Conservation (phyloP, 2,329 filamentous ascomycete genomes). For the Aspergillus costaricaensis region DNA sequence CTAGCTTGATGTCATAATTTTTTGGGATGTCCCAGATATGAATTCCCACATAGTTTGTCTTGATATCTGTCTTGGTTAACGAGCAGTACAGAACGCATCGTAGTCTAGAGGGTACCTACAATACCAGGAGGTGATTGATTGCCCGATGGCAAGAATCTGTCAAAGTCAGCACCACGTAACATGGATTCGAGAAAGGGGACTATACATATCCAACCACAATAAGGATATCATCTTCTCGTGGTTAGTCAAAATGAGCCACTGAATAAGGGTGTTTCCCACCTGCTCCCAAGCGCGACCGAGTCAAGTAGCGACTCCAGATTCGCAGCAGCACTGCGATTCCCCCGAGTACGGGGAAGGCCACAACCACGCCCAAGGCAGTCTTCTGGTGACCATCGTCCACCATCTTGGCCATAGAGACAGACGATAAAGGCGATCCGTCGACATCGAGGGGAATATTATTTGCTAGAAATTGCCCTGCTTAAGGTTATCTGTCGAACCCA, state of each 20-base stretch:
- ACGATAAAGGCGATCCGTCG: neutral
- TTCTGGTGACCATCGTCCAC: conserved; percentile 28
- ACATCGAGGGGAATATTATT: neutral
- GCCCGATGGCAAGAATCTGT: conserved; percentile 24
- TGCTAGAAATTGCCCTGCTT: neutral
- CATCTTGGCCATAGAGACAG: neutral
- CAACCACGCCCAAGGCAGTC: conserved; percentile 25
- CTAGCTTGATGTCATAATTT: conserved; percentile 17
- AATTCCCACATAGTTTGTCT: conserved; percentile 30
- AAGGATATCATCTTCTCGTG: conserved; percentile 24
- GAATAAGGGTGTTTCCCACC: conserved; percentile 16
- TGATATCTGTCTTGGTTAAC: conserved; percentile 22
- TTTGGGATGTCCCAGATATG: conserved; percentile 26
- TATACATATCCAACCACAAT: conserved; percentile 29
- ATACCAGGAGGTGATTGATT: conserved; percentile 28
- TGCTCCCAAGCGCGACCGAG: conserved; percentile 20
- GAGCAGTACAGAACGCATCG: no score
- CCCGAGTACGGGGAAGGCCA: conserved; percentile 27
- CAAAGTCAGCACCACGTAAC: neutral
- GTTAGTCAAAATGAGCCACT: neutral
- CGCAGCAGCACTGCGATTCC: conserved; percentile 28
- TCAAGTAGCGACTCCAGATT: conserved; percentile 29
- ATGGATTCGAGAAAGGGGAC: neutral
- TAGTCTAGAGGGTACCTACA: conserved; percentile 18
- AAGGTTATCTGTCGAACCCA: neutral